These are phyloP conservation scores for Ceraceosorus bombacis DNA, from an alignment of 1,284 basidiomycete species.

Conservation along the genomic window DNA sequence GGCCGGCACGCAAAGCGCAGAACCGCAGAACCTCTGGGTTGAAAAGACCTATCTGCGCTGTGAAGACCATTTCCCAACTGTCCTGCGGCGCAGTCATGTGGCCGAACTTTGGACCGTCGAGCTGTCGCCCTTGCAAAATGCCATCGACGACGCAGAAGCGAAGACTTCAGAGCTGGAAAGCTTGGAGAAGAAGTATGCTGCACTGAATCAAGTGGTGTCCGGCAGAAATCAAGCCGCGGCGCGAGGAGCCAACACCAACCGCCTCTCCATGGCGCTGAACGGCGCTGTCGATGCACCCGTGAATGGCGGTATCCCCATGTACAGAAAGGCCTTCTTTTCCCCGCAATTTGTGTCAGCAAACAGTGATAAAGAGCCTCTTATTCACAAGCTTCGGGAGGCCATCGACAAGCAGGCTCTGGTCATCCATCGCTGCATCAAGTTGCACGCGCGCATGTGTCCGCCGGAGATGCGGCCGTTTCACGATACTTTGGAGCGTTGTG, in stretches of 20 bases:
- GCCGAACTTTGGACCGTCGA: slow-evolving; percentile 67
- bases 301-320: slow-evolving; percentile 63
- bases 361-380: slow-evolving; percentile 62
- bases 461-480: slow-evolving; percentile 85
- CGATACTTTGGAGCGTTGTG: slow-evolving; percentile 65
- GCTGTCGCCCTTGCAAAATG: slow-evolving; percentile 78
- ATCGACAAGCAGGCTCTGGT: slow-evolving; percentile 69
- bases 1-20: background rate
- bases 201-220: slow-evolving; percentile 62
- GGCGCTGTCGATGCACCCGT: slow-evolving; percentile 74
- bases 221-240: background rate
- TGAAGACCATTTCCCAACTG: slow-evolving; percentile 83
- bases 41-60: slow-evolving; percentile 59
- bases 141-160: slow-evolving; percentile 68
- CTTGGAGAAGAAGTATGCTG: slow-evolving; percentile 64
- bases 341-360: slow-evolving; percentile 60
- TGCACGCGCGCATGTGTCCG: slow-evolving; percentile 74
- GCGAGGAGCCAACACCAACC: slow-evolving; percentile 60
- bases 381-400: slow-evolving; percentile 64
- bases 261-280: slow-evolving; percentile 79
- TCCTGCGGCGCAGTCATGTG: slow-evolving; percentile 81
- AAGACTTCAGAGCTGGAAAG: slow-evolving; percentile 68
- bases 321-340: slow-evolving; percentile 60
- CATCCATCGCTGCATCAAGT: slow-evolving; percentile 71
- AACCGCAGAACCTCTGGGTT: slow-evolving; percentile 56